phyloP scores from a whole-genome alignment of 2,329 filamentous ascomycete genomes.

The Pseudogymnoascus sp. region DNA sequence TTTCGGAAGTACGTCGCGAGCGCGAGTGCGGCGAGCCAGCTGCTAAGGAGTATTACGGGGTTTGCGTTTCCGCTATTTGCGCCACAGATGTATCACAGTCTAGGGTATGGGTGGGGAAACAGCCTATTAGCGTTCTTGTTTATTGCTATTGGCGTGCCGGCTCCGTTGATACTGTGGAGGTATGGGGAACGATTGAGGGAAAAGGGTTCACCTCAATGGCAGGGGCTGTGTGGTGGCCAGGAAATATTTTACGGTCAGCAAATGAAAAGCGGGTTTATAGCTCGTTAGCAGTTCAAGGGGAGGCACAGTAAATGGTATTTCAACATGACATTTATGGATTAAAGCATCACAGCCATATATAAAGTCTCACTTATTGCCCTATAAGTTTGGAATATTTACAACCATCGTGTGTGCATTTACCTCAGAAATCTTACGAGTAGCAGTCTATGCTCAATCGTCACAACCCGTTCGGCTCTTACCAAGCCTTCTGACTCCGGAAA shows the following conservation, averaged over 20 bases:
- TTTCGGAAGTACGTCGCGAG: constrained; percentile 26
- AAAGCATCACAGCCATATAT: background rate
- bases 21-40: constrained; percentile 32
- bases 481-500: background rate
- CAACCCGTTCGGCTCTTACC: background rate
- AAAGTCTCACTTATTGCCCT: background rate
- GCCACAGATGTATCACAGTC: constrained; percentile 21
- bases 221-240: background rate
- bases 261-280: background rate
- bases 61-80: constrained; percentile 37
- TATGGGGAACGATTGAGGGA: constrained; percentile 32
- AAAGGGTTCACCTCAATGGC: constrained; percentile 31
- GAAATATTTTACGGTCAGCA: background rate
- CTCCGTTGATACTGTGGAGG: constrained; percentile 37
- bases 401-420: background rate
- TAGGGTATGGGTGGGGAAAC: constrained; percentile 41
- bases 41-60: constrained; percentile 22
- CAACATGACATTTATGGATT: background rate
- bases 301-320: background rate
- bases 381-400: background rate
- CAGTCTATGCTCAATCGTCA: background rate
- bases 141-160: constrained; percentile 42
- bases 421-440: background rate
- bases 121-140: constrained; percentile 41
- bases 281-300: background rate